Conservation (phyloP, 768 basidiomycete species). For the Termitomyces sp. region DNA sequence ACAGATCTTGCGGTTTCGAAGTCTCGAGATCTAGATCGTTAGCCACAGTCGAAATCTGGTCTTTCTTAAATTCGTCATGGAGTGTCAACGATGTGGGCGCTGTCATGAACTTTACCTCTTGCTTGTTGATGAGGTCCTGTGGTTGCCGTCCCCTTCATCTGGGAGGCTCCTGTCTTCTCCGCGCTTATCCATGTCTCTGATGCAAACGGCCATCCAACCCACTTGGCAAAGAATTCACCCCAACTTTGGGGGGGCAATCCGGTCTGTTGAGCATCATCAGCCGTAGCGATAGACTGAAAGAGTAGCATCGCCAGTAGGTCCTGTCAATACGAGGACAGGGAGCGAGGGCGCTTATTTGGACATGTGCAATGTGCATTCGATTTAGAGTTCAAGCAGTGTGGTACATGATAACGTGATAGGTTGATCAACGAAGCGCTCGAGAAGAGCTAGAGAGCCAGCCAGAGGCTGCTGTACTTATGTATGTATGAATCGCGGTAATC, state of each 20-base stretch:
- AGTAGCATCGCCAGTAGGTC: not conserved
- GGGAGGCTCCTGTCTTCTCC: not conserved
- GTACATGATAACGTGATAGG: not conserved
- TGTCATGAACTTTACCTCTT: not conserved
- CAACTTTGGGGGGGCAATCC: not conserved
- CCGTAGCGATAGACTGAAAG: not conserved
- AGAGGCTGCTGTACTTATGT: not conserved
- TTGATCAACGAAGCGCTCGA: not conserved
- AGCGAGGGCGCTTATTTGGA: not conserved
- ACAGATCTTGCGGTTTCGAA: not conserved
- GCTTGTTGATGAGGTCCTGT: not conserved
- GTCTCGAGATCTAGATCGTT: too few species aligned
- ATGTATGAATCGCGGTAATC: not conserved
- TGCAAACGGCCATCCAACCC: not conserved
- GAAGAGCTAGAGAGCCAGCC: not conserved
- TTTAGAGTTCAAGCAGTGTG: not conserved
- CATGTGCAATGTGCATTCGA: not conserved
- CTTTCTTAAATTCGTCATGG: not conserved
- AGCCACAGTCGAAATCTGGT: not conserved
- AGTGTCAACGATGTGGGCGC: not conserved
- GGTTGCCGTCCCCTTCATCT: not conserved
- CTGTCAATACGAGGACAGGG: not conserved
- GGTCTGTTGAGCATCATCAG: not conserved
- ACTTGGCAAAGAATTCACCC: not conserved
- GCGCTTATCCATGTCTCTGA: not conserved